Conservation (phyloP, 352 stramenopile species). For the Plasmopara viticola region DNA sequence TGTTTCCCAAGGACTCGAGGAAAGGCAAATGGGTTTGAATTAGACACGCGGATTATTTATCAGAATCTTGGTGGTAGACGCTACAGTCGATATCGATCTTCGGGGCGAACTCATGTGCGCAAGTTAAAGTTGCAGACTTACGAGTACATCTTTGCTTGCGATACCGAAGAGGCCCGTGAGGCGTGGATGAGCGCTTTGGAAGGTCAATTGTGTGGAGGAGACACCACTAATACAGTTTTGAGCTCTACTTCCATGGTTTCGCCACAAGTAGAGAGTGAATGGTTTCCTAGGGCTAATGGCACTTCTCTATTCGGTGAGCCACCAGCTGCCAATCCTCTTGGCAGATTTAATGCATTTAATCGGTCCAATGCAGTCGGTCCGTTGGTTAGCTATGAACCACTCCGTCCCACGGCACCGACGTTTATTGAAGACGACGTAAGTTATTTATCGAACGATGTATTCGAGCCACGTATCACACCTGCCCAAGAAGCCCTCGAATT, state of each 20-base stretch:
- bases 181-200: constrained; percentile 36
- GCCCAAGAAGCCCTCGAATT: constrained; percentile 5
- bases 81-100: constrained; percentile 32
- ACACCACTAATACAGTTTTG: constrained; percentile 7
- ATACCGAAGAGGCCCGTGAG: constrained; percentile 24
- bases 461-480: neutral
- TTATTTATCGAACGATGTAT: constrained; percentile 13
- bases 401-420: constrained; percentile 16
- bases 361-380: constrained; percentile 3
- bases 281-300: constrained; percentile 5
- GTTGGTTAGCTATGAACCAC: constrained; percentile 5
- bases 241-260: constrained; percentile 12
- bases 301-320: neutral
- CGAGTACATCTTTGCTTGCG: constrained; percentile 37
- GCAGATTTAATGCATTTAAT: neutral
- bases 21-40: constrained; percentile 39
- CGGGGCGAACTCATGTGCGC: constrained; percentile 23
- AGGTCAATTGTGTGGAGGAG: constrained; percentile 10
- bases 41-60: constrained; percentile 33
- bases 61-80: constrained; percentile 21
- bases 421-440: constrained; percentile 22
- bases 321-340: constrained; percentile 1
- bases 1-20: constrained; percentile 19
- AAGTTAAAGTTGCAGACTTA: constrained; percentile 17
- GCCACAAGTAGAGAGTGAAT: constrained; percentile 8